These are phyloP conservation scores for Debaryomyces subglobosus DNA, from an alignment of 1,139 yeast genomes.

Conservation along the genomic window DNA sequence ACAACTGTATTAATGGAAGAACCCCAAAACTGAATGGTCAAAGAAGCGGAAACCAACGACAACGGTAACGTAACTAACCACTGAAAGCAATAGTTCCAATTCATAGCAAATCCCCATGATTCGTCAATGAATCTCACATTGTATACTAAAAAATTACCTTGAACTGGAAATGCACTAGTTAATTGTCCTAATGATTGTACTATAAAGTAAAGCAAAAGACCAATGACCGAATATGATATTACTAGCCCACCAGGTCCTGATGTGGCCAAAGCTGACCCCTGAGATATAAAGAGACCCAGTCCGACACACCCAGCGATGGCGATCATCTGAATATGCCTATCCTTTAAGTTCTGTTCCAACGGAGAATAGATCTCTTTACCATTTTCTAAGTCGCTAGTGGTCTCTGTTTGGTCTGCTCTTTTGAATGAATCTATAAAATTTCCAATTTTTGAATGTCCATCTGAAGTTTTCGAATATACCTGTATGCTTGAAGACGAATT, in stretches of 20 bases:
- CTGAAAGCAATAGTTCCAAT: conserved; percentile 29
- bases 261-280: conserved; percentile 27
- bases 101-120: conserved; percentile 36
- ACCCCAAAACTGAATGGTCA: conserved; percentile 49
- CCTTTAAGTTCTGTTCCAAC: conserved; percentile 22
- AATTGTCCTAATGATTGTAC: conserved; percentile 66
- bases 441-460: conserved; percentile 23
- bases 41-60: conserved; percentile 47
- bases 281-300: conserved; percentile 28
- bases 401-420: conserved; percentile 19
- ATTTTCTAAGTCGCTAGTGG: background rate
- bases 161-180: conserved; percentile 62
- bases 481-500: conserved; percentile 1
- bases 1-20: conserved; percentile 40
- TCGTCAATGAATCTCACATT: conserved; percentile 35
- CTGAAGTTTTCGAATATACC: background rate
- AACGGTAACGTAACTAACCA: conserved; percentile 50
- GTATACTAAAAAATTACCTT: conserved; percentile 51
- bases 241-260: conserved; percentile 64
- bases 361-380: conserved; percentile 4
- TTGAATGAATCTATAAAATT: conserved; percentile 52
- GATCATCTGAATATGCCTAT: conserved; percentile 24
- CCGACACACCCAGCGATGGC: conserved; percentile 31
- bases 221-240: conserved; percentile 60
- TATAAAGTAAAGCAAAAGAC: conserved; percentile 55